phyloP scores from a whole-genome alignment of 2,329 filamentous ascomycete genomes.

The Pyricularia sp. region DNA sequence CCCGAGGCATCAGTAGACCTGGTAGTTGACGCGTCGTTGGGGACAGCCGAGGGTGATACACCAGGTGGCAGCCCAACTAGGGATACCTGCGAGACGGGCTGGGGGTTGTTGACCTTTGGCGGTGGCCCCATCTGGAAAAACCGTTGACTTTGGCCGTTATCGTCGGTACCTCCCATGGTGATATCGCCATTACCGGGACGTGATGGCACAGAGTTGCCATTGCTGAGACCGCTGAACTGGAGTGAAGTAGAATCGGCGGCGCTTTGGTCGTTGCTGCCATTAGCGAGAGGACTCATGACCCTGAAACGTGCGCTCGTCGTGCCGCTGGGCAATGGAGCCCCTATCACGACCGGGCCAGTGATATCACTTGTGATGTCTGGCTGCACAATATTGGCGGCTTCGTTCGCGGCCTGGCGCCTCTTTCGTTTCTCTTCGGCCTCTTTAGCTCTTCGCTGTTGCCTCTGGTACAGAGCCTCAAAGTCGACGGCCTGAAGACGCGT shows the following conservation, averaged over 20 bases:
- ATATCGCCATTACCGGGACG: conserved; percentile 39
- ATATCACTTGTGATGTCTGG: conserved; percentile 22
- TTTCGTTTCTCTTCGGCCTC: conserved; percentile 46
- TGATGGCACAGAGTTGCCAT: conserved; percentile 40
- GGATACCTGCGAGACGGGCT: conserved; percentile 47
- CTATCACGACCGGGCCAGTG: conserved; percentile 46
- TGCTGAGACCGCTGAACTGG: conserved; percentile 29
- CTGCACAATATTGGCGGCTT: conserved; percentile 33
- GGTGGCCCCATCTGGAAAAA: conserved; percentile 41
- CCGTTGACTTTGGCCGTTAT: conserved; percentile 21
- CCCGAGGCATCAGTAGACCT: conserved; percentile 64
- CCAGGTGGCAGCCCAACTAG: conserved; percentile 44
- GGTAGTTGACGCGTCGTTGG: conserved; percentile 89
- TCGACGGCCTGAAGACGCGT: conserved; percentile 43
- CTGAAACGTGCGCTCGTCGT: conserved; percentile 41
- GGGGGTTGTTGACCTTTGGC: conserved; percentile 11
- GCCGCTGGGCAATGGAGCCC: conserved; percentile 44
- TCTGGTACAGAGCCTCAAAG: conserved; percentile 69
- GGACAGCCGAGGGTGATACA: conserved; percentile 42
- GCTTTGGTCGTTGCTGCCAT: conserved; percentile 35
- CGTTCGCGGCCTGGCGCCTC: conserved; percentile 31
- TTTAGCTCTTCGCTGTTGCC: conserved; percentile 53
- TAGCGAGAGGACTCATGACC: conserved; percentile 32
- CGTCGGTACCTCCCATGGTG: conserved; percentile 46
- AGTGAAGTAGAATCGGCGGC: conserved; percentile 16